Evolutionary conservation across 2,329 filamentous ascomycete genomes (phyloP), one percentile per base, ranked within the genome.

Genomic region (Microcyclospora tardicrescens): DNA sequence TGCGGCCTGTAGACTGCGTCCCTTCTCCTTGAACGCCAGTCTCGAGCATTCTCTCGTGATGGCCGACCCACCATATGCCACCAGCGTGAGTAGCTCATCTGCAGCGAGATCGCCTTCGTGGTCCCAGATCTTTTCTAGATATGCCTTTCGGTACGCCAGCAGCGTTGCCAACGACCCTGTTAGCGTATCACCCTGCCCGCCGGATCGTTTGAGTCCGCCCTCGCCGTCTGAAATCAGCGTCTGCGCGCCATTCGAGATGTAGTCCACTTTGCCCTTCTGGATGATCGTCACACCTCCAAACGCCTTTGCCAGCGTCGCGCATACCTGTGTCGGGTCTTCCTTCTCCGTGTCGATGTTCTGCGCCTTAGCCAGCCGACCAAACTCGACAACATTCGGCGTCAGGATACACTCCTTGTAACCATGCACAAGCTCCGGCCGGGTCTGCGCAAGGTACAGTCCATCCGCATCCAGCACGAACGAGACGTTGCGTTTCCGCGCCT

Each of bases 311-410:
- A 98, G 65, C 65, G 72, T 80, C 67, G 57, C 66, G 51, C 77
- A 81, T 10, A 86, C 75, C 50, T 71, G 69, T 8, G 65, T 63
- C 33, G 68, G 67, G 39, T 70, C 66, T 31, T 67, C 66, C 16
- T 48, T 50, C 5, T 63, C 58, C 1, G 73, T 67, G 43, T 85
- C 73, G 38, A 94, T 66, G 2, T 76, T 75, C 42, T 91, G 69
- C 2, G 77, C 72, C 59, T 85, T 81, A 42, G 85, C 87, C 32
- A 98, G 61, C 10, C 87, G 71, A 2, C 73, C 78, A 56, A 96
- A 96, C 60, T 98, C 91, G 4, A 93, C 85, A 0, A 95, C 81
- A 47, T 98, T 98, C 1, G 91, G 91, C 32, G 91, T 98, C 41
- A 98, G 65, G 38, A 98, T 84, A 37, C 84, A 93, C 43, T 84